Evolutionary conservation across 148 eudicot genomes (phyloP).

Genomic region (Camellia granthamiana): DNA sequence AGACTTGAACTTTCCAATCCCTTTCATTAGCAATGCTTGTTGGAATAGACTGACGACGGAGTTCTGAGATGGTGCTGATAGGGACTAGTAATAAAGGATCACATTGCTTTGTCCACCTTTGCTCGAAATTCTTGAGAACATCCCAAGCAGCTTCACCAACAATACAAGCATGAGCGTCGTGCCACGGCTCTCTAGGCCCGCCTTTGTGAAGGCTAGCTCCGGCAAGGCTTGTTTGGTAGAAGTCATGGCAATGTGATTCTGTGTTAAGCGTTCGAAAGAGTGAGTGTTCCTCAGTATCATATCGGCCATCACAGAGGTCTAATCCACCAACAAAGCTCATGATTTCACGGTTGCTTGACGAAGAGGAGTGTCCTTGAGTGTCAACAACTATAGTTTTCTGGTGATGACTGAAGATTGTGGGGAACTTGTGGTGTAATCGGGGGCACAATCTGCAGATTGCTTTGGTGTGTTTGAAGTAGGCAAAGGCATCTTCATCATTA

Average conservation of each 20-base stretch:
- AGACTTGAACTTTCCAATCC: slow-evolving; percentile 80
- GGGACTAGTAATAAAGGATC: slow-evolving; percentile 60
- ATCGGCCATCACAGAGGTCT: slow-evolving; percentile 85
- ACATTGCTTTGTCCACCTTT: slow-evolving; percentile 82
- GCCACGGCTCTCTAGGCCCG: slow-evolving; percentile 92
- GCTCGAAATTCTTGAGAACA: slow-evolving; percentile 71
- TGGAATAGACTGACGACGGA: slow-evolving; percentile 22
- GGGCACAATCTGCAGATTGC: slow-evolving; percentile 72
- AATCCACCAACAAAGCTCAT: slow-evolving; percentile 83
- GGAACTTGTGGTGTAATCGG: slow-evolving; percentile 58
- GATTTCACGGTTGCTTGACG: slow-evolving; percentile 59
- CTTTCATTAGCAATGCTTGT: slow-evolving; percentile 25
- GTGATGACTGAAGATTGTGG: slow-evolving; percentile 69
- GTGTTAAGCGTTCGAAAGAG: slow-evolving; percentile 59
- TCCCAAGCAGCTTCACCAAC: slow-evolving; percentile 79
- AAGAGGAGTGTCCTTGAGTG: slow-evolving; percentile 27
- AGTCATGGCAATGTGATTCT: slow-evolving; percentile 51
- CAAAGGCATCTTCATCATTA: slow-evolving; percentile 61
- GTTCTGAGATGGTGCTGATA: slow-evolving; percentile 35
- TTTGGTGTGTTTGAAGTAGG: slow-evolving; percentile 67
- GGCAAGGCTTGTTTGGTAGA: slow-evolving; percentile 61
- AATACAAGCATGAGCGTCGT: slow-evolving; percentile 76
- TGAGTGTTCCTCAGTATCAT: slow-evolving; percentile 77
- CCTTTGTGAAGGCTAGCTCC: slow-evolving; percentile 77
- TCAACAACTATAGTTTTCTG: slow-evolving; percentile 76